These are phyloP conservation scores for Talaromyces sp. DNA, from an alignment of 2,329 filamentous ascomycete species.

Conservation along the genomic window DNA sequence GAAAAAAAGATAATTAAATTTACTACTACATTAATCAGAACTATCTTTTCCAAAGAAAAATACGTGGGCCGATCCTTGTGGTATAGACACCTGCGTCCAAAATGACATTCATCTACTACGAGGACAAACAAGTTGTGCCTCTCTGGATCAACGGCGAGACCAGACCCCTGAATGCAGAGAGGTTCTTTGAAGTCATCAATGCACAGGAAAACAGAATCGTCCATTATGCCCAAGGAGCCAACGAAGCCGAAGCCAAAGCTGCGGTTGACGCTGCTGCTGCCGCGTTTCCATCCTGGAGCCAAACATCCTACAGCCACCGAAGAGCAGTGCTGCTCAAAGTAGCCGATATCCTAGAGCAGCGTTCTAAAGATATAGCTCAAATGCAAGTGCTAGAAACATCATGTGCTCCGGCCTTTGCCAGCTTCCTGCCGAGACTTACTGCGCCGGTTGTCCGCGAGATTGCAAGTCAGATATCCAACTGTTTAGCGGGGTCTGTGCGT, in stretches of 20 bases:
- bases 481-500: constrained; percentile 18
- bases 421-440: neutral
- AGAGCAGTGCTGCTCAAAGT: constrained; percentile 1
- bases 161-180: neutral
- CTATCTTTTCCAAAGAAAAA: neutral
- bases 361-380: neutral
- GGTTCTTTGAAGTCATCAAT: neutral
- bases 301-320: neutral
- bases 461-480: constrained; percentile 1
- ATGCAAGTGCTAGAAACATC: neutral
- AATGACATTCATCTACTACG: neutral
- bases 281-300: constrained; percentile 4
- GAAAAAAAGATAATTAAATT: too few relatives aligned
- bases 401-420: neutral
- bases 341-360: constrained; percentile 1
- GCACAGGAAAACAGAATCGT: neutral
- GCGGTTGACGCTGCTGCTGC: constrained; percentile 1
- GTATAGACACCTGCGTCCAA: neutral
- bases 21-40: neutral
- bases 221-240: neutral
- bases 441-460: neutral
- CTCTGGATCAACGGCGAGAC: constrained; percentile 3
- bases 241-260: constrained; percentile 2
- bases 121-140: neutral
- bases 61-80: too few relatives aligned